phyloP scores from a whole-genome alignment of 768 basidiomycete species.

The Boletus vermiculosoides region DNA sequence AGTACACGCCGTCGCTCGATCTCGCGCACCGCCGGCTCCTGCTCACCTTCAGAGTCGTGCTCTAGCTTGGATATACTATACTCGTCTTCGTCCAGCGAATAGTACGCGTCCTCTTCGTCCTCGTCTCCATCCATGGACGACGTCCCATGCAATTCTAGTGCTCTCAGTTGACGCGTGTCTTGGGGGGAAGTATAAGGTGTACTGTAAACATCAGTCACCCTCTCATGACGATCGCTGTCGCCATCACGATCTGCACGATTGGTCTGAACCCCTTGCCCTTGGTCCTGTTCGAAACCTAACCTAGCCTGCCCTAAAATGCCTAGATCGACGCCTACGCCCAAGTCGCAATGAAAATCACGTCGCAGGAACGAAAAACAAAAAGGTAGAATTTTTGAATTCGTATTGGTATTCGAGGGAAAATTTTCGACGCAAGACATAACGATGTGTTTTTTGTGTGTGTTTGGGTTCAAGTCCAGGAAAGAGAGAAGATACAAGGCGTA shows the following conservation, averaged over 20 bases:
- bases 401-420: conserved; percentile 10
- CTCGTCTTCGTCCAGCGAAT: conserved; percentile 31
- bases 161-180: conserved; percentile 5
- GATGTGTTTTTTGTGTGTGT: conserved; percentile 4
- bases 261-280: neutral
- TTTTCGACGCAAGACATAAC: conserved; percentile 6
- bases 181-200: conserved; percentile 25
- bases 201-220: conserved; percentile 20
- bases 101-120: conserved; percentile 36
- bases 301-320: neutral
- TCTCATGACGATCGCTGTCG: conserved; percentile 7
- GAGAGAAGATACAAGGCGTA: neutral
- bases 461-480: conserved; percentile 3
- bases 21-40: conserved; percentile 59
- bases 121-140: conserved; percentile 25
- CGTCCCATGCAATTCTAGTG: conserved; percentile 9
- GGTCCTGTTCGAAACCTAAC: neutral
- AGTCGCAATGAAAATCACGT: conserved; percentile 12
- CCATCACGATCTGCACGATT: neutral
- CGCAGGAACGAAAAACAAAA: conserved; percentile 4
- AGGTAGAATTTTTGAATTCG: conserved; percentile 11
- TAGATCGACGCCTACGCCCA: conserved; percentile 4
- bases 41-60: conserved; percentile 27
- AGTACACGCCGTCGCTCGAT: conserved; percentile 78
- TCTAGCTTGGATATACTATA: conserved; percentile 14